Evolutionary conservation across 2,329 filamentous ascomycete species (phyloP), one percentile per base, ranked within the genome.

Genomic region (Aspergillus floridensis): DNA sequence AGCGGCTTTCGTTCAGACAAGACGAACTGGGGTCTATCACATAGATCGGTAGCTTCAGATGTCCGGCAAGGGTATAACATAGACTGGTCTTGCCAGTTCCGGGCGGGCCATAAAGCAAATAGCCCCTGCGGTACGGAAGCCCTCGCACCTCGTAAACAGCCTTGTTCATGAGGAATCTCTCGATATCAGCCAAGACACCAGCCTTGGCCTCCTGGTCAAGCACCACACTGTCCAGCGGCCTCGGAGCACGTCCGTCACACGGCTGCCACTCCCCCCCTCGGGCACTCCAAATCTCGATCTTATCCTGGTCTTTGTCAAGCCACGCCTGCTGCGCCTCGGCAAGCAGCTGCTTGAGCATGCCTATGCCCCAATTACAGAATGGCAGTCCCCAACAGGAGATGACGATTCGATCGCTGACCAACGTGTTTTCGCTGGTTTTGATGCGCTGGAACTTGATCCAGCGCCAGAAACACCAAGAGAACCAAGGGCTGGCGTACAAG

Each of bases 71-170:
- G 0, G 87, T 87, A 67, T 88, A 87, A 0, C 84, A 87, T 14
- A 90, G 81, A 31, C 84, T 87, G 0, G 86, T 89, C 74, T 92
- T 92, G n/a, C 89, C 89, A 0, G 88, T 91, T 0, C 89, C 89
- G 0, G 89, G 89, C 0, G 89, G 88, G 0, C 91, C 90, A 63
- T 91, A 82, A 64, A 93, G 91, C 0, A 93, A 80, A 66, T 93
- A 93, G 0, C 91, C 91, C 26, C 90, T 77, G 0, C 91, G 82
- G 50, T 92, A 86, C 0, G 90, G 90, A 19, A 93, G 91, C 0
- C 90, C 90, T 2, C 89, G 81, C 51, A 86, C 86, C 0, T 88
- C 85, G 68, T 93, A 93, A 81, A 8, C 90, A 81, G 2, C 65
- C 70, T 14, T 81, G 78, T 0, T 90, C 89, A 56, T 91, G 85